Evolutionary conservation across 495 filamentous ascomycete species (phyloP).

Genomic region (Penicillium longicatenatum): DNA sequence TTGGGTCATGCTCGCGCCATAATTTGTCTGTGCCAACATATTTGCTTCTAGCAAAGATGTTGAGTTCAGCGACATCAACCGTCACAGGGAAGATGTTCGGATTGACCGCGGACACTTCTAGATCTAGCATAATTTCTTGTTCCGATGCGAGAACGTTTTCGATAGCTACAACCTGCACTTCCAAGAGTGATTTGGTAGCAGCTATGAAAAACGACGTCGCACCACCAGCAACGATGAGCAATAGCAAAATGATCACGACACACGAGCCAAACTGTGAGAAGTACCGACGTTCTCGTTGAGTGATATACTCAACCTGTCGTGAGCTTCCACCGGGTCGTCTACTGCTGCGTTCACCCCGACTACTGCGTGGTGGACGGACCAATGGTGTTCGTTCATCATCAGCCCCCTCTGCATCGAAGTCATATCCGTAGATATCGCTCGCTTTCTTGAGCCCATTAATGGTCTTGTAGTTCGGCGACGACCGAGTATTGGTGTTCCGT

Average conservation of each 20-base stretch:
- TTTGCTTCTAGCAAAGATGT: slow-evolving; percentile 90
- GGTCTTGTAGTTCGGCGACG: slow-evolving; percentile 40
- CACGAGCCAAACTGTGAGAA: slow-evolving; percentile 79
- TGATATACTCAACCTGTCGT: slow-evolving; percentile 75
- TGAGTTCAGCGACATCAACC: slow-evolving; percentile 80
- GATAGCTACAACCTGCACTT: slow-evolving; percentile 74
- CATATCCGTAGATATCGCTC: slow-evolving; percentile 61
- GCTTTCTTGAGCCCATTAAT: slow-evolving; percentile 52
- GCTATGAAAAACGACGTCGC: slow-evolving; percentile 85
- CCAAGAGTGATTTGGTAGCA: slow-evolving; percentile 82
- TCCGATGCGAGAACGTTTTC: slow-evolving; percentile 89
- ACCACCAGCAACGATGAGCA: slow-evolving; percentile 75
- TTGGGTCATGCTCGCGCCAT: slow-evolving; percentile 60
- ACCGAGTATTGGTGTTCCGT: slow-evolving; percentile 36
- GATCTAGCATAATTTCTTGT: slow-evolving; percentile 93
- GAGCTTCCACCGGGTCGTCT: slow-evolving; percentile 59
- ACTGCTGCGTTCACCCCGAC: slow-evolving; percentile 46
- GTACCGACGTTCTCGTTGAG: slow-evolving; percentile 63
- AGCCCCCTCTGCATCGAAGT: slow-evolving; percentile 73
- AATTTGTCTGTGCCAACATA: slow-evolving; percentile 77
- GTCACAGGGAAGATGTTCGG: slow-evolving; percentile 87
- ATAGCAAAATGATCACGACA: slow-evolving; percentile 69
- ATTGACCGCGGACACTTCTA: slow-evolving; percentile 85
- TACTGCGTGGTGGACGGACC: slow-evolving; percentile 61
- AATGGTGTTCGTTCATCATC: slow-evolving; percentile 92